Evolutionary conservation across 2,329 filamentous ascomycete species (phyloP).

Genomic region (Trichophyton mentagrophytes): DNA sequence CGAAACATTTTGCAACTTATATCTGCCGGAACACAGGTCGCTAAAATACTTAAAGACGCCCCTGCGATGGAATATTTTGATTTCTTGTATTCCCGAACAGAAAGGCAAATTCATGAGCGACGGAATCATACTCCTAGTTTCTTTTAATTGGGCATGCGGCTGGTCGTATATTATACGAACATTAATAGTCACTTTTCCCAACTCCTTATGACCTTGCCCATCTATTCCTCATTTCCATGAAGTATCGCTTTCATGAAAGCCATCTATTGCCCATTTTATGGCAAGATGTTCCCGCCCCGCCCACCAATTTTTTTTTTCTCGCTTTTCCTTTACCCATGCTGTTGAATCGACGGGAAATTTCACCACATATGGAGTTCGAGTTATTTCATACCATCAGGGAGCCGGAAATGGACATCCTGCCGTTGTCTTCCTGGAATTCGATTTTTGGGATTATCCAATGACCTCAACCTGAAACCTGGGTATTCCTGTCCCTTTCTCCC

Average conservation of each 20-base stretch:
- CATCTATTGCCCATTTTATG: background rate
- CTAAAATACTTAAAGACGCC: constrained; percentile 75
- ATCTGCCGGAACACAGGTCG: constrained; percentile 74
- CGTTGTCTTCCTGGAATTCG: background rate
- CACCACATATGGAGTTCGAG: background rate
- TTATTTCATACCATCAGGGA: background rate
- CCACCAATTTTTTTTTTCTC: background rate
- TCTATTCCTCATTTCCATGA: background rate
- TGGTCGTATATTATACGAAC: constrained; percentile 4
- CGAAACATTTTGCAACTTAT: constrained; percentile 79
- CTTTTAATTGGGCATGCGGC: constrained; percentile 2
- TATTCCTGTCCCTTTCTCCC: background rate
- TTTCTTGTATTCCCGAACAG: constrained; percentile 67
- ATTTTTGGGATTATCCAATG: background rate
- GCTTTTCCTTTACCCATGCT: background rate
- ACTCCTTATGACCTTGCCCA: background rate
- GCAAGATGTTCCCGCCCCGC: background rate
- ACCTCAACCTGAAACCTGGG: background rate
- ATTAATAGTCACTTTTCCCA: background rate
- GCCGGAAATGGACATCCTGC: background rate
- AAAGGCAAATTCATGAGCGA: constrained; percentile 63
- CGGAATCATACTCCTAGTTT: constrained; percentile 28
- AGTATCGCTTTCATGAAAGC: constrained; percentile 1
- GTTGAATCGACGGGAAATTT: background rate
- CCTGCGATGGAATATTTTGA: constrained; percentile 73